phyloP scores from a whole-genome alignment of 345 rosid genomes.

The Dipteronia dyeriana region DNA sequence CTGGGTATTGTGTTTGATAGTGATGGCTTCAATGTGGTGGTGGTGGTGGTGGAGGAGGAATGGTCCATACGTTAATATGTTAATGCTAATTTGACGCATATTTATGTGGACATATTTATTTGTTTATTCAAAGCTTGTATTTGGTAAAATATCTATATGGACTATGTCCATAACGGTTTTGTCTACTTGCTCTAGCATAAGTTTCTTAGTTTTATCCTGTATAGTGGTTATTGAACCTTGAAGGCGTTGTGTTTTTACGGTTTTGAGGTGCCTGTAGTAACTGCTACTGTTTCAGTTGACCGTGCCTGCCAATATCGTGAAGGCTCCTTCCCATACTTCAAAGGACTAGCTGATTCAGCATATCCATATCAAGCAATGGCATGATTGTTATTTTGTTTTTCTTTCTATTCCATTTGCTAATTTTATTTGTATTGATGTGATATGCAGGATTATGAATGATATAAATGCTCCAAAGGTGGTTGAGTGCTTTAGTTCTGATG shows the following conservation, averaged over 20 bases:
- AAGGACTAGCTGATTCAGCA: constrained; percentile 84
- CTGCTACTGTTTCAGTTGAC: constrained; percentile 81
- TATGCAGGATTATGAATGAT: constrained; percentile 86
- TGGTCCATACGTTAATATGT: not conserved
- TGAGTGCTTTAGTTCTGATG: constrained; percentile 95
- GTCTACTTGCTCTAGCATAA: constrained; percentile 14
- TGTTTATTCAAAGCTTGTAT: not conserved
- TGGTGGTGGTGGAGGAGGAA: no score
- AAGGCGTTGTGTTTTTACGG: constrained; percentile 21
- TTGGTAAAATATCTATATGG: not conserved
- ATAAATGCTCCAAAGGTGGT: constrained; percentile 96
- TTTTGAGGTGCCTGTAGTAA: constrained; percentile 88
- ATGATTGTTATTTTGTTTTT: not conserved
- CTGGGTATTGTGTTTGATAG: no score
- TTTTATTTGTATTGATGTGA: constrained; percentile 26
- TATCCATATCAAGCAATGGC: constrained; percentile 29
- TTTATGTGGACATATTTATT: not conserved
- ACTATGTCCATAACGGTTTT: not conserved
- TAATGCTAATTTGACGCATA: not conserved
- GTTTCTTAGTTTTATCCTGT: constrained; percentile 14
- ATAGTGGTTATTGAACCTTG: constrained; percentile 13
- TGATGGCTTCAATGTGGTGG: no score
- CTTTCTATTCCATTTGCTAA: constrained; percentile 21
- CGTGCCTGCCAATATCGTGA: constrained; percentile 70
- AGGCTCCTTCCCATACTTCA: constrained; percentile 86